These are phyloP conservation scores for Flaveria sonorensis DNA, from an alignment of 129 eudicot genomes.

Conservation along the genomic window DNA sequence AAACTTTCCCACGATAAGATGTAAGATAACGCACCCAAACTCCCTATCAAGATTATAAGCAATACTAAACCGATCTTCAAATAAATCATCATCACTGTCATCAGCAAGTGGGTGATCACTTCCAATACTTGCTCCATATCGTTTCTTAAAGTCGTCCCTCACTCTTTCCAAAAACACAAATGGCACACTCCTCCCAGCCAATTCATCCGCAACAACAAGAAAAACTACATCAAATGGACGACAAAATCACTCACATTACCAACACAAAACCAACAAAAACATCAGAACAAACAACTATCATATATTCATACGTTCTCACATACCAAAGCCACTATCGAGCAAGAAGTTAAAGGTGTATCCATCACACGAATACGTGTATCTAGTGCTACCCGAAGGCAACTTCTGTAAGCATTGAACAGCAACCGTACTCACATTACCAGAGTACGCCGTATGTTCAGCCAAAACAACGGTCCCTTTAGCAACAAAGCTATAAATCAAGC, in stretches of 20 bases:
- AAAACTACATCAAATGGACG: constrained; percentile 54
- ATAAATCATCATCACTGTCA: constrained; percentile 81
- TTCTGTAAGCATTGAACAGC: constrained; percentile 98
- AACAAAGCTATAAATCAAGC: constrained; percentile 95
- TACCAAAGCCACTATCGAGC: constrained; percentile 90
- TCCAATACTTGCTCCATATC: constrained; percentile 77
- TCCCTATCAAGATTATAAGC: constrained; percentile 98
- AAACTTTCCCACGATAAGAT: neutral
- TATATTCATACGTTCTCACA: neutral
- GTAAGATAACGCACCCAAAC: constrained; percentile 70
- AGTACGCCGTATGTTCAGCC: constrained; percentile 95
- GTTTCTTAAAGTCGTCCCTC: constrained; percentile 83
- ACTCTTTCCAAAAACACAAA: constrained; percentile 95
- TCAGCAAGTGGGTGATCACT: constrained; percentile 88
- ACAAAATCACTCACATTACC: constrained; percentile 15
- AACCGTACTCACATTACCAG: constrained; percentile 96
- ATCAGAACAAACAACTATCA: neutral
- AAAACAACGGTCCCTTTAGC: constrained; percentile 92
- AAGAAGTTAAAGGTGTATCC: constrained; percentile 98
- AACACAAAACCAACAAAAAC: constrained; percentile 14
- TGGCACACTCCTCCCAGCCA: constrained; percentile 81
- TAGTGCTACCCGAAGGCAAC: constrained; percentile 85
- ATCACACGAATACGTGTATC: constrained; percentile 93
- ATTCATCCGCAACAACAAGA: constrained; percentile 96
- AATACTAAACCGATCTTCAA: constrained; percentile 96